Conservation (phyloP, 1,284 basidiomycete genomes). For the Prillingera fragicola region DNA sequence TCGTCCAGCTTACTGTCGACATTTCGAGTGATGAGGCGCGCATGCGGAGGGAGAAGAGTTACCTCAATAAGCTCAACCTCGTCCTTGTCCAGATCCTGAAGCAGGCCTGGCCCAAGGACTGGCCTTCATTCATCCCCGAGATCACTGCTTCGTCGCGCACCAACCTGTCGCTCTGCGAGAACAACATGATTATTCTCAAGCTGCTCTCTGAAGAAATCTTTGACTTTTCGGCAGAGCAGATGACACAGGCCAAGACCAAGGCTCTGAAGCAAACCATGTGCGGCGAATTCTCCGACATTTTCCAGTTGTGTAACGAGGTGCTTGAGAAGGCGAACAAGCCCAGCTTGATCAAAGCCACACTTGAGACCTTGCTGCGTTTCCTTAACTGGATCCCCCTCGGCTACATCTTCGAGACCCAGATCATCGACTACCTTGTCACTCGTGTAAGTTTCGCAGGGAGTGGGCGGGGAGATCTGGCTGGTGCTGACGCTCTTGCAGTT, state of each 20-base stretch:
- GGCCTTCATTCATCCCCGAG: slow-evolving; percentile 97
- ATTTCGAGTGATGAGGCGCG: slow-evolving; percentile 80
- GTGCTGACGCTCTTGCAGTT: slow-evolving; percentile 60
- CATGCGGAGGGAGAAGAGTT: slow-evolving; percentile 89
- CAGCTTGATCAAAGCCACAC: slow-evolving; percentile 87
- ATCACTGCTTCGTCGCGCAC: slow-evolving; percentile 96
- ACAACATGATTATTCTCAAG: slow-evolving; percentile 99
- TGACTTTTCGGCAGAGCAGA: slow-evolving; percentile 96
- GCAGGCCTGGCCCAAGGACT: slow-evolving; percentile 99
- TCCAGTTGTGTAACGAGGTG: slow-evolving; percentile 91
- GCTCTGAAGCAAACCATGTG: slow-evolving; percentile 97
- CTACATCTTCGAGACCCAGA: slow-evolving; percentile 97
- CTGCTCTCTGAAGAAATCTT: slow-evolving; percentile 99
- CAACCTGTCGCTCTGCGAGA: slow-evolving; percentile 94
- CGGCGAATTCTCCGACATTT: slow-evolving; percentile 93
- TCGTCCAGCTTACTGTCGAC: slow-evolving; percentile 89
- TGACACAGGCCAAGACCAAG: slow-evolving; percentile 98
- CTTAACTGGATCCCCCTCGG: slow-evolving; percentile 99
- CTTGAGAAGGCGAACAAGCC: slow-evolving; percentile 97
- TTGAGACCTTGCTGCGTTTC: slow-evolving; percentile 94
- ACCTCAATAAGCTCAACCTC: slow-evolving; percentile 94
- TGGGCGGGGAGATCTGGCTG: neutral
- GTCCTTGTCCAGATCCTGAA: slow-evolving; percentile 96
- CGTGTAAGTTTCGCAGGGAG: slow-evolving; percentile 56
- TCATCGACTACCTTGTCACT: slow-evolving; percentile 89